Conservation (phyloP, 2,329 filamentous ascomycete genomes). For the Pseudocercospora eumusae region DNA sequence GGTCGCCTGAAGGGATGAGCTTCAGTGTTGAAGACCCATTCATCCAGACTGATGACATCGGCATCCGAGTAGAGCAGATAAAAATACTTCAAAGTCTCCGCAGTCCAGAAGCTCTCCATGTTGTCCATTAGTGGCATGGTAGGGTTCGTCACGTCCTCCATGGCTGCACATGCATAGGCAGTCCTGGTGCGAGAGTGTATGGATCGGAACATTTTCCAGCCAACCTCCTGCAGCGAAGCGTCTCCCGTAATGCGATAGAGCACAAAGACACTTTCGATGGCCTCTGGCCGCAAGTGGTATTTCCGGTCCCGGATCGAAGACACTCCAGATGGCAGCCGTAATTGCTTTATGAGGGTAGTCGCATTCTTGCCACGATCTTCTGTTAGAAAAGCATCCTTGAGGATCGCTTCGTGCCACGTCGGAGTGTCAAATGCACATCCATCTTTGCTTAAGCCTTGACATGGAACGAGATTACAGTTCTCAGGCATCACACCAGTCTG, state of each 20-base stretch:
- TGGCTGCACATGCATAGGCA: slow-evolving; percentile 63
- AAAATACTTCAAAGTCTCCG: slow-evolving; percentile 68
- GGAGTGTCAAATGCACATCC: slow-evolving; percentile 50
- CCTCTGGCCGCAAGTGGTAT: slow-evolving; percentile 72
- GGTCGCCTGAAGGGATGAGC: slow-evolving; percentile 45
- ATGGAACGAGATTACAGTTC: slow-evolving; percentile 54
- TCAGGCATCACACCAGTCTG: slow-evolving; percentile 65
- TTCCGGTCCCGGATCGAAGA: slow-evolving; percentile 56
- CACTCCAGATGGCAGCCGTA: slow-evolving; percentile 58
- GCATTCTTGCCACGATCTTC: slow-evolving; percentile 34
- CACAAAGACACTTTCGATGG: slow-evolving; percentile 78
- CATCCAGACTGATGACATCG: slow-evolving; percentile 59
- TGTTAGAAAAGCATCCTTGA: slow-evolving; percentile 33
- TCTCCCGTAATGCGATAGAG: slow-evolving; percentile 75
- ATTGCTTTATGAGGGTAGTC: slow-evolving; percentile 43
- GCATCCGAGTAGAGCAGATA: slow-evolving; percentile 64
- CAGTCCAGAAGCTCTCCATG: slow-evolving; percentile 77
- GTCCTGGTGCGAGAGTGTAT: slow-evolving; percentile 64
- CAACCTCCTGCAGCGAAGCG: slow-evolving; percentile 63
- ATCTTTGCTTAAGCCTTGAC: slow-evolving; percentile 41
- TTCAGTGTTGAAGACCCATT: slow-evolving; percentile 52
- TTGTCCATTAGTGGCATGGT: slow-evolving; percentile 54
- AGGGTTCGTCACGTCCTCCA: slow-evolving; percentile 64
- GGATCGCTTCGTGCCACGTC: slow-evolving; percentile 45
- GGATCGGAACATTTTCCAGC: slow-evolving; percentile 72